Base-by-base conservation (phyloP, 148 eudicot species). In the Amaranthus hypochondriacus region DNA sequence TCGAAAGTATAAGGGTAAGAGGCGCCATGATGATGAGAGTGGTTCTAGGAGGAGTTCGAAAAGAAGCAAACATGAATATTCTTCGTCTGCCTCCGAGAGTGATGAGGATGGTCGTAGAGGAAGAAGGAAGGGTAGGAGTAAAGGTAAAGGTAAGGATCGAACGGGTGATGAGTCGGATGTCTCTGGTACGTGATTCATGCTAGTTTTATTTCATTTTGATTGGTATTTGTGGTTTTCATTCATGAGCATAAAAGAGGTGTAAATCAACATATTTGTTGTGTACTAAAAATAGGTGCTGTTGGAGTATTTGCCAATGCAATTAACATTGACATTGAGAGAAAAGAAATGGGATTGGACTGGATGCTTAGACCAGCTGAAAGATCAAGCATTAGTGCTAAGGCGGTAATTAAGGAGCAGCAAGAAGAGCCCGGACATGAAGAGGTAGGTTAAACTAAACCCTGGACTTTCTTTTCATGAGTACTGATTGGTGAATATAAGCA, bases 311-410 rank as follows among this genome's bases (percentile, higher is more conserved):
- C 53, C 18, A 71, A 78, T 7, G 28, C 18, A 21, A 72, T 71
- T 56, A 73, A 69, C 51, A 74, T 83, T 53, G 78, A 84, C 75
- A 83, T 81, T 65, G 83, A 84, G 56, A 83, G 99, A 79, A 86
- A 85, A 72, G 93, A 92, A 66, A 86, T 89, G 85, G 99, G 99
- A 64, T 84, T 95, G 66, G 99, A 92, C 8, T 95, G 97, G 97
- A 95, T 95, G 99, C 88, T 87, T 67, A 87, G 84, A 73, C 92
- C 97, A 2, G 89, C 81, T 74, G 93, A 86, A 1, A 82, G 60
- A 59, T 18, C 49, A 7, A 84, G 75, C 55, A 78, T 70, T 59
- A 82, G 75, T 76, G 62, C 78, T 54, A 63, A 65, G 49, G 60
- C 76, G 9, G 62, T 77, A 72, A 59, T 46, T 68, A 82, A 76